Base-by-base conservation (phyloP, 345 rosid genomes). In the Camelina laxa region DNA sequence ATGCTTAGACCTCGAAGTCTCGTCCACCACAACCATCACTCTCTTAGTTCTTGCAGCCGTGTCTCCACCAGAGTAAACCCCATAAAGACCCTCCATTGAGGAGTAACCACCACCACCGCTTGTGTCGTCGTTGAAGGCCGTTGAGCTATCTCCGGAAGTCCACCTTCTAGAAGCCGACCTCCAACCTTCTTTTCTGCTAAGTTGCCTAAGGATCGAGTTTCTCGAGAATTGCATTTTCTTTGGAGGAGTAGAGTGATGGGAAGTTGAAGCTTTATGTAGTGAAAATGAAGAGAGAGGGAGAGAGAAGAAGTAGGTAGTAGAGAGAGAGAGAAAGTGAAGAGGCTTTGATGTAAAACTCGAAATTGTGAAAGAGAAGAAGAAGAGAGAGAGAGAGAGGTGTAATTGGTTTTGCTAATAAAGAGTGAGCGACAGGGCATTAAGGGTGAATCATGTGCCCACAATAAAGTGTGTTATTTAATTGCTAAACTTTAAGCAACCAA, bases 11-110 rank as follows among this genome's bases (percentile, higher is more conserved):
- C 85, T 83, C 0, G 97, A 84, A 33, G 80, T 80, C n/a, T 90
- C 82, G 63, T 95, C 98, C 21, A 92, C 98, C 38, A 92, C 82
- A 15, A 90, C 98, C 99, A 90, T 90, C 74, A 92, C 98, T 59
- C 97, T 80, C 81, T 95, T 95, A 82, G 85, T 92, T 79, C 70
- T 68, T 7, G 65, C 80, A 63, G 73, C 21, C 31, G 86, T 92
- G 1, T 81, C 84, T 24, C 76, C 67, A 9, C 68, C 64, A 21
- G 74, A 61, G 57, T 69, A 71, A 54, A 86, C 62, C 49, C 80
- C 73, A 1, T 80, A 58, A 0, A 82, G 70, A 65, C 88, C 88
- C 39, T 85, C 93, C 93, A 88, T 88, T 65, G 88, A 85, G 11
- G 76, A 69, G 69, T 74, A 60, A 48, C 77, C 69, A 42, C 65